Evolutionary conservation across 768 basidiomycete species (phyloP).

Genomic region (Amylocystis lapponica): DNA sequence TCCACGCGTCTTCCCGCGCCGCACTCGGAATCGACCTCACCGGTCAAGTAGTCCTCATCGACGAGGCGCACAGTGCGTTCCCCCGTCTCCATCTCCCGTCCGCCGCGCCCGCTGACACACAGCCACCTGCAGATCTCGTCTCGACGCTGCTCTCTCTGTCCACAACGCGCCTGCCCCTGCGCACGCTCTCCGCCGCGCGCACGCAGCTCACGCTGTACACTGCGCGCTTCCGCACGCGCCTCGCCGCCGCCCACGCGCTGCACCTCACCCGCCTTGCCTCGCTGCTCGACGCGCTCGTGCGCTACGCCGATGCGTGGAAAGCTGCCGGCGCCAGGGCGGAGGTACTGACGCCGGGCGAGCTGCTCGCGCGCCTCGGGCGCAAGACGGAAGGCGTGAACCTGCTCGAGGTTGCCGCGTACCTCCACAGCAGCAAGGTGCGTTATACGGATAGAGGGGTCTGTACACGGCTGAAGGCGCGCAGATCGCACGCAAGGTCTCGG

Average conservation of each 20-base stretch:
- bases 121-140: conserved; percentile 59
- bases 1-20: conserved; percentile 79
- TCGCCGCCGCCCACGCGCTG: conserved; percentile 66
- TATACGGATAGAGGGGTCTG: background rate
- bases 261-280: conserved; percentile 75
- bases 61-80: conserved; percentile 91
- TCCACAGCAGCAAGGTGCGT: conserved; percentile 77
- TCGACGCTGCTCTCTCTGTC: conserved; percentile 86
- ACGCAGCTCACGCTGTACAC: conserved; percentile 77
- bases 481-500: conserved; percentile 78
- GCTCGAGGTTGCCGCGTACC: conserved; percentile 74
- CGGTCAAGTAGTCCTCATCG: conserved; percentile 83
- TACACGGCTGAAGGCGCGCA: conserved; percentile 17
- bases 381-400: conserved; percentile 75
- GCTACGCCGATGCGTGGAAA: conserved; percentile 52
- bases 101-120: background rate
- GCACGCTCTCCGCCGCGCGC: conserved; percentile 54
- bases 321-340: conserved; percentile 30
- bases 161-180: conserved; percentile 55
- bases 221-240: conserved; percentile 67
- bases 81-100: background rate
- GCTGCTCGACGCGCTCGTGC: conserved; percentile 65
- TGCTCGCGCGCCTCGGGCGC: conserved; percentile 61
- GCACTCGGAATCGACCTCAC: conserved; percentile 82
- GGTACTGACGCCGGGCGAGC: conserved; percentile 62